These are phyloP conservation scores for Gossypium laxum DNA, from an alignment of 441 rosid genomes.

Conservation along the genomic window DNA sequence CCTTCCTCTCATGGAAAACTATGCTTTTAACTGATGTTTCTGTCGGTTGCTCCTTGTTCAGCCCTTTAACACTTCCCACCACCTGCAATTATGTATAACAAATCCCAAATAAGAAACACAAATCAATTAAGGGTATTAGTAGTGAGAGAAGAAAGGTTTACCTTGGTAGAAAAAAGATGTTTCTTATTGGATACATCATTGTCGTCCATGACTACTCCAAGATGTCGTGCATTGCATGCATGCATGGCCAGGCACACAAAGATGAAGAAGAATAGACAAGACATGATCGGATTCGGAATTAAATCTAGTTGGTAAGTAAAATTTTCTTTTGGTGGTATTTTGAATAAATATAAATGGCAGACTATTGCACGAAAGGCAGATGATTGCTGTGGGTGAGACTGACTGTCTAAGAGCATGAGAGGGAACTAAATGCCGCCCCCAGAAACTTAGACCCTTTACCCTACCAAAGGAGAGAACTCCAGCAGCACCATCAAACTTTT, in stretches of 20 bases:
- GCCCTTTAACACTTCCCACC: conserved; percentile 12
- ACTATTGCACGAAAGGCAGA: neutral
- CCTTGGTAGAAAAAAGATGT: conserved; percentile 13
- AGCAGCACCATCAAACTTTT: neutral
- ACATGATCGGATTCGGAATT: conserved; percentile 13
- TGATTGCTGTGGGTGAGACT: neutral
- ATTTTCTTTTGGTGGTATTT: neutral
- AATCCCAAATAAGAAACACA: neutral
- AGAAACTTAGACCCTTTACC: neutral
- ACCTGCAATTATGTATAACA: conserved; percentile 11
- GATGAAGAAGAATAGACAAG: conserved; percentile 23
- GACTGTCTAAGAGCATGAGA: neutral
- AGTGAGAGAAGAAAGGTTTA: neutral
- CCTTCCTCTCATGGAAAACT: neutral
- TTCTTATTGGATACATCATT: conserved; percentile 10
- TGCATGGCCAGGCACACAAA: conserved; percentile 26
- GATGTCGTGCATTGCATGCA: conserved; percentile 35
- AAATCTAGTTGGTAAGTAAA: neutral
- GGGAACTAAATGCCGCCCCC: neutral
- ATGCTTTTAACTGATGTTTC: conserved; percentile 8
- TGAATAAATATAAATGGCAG: neutral
- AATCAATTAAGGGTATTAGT: neutral
- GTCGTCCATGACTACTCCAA: conserved; percentile 13
- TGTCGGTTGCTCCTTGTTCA: neutral
- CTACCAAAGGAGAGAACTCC: neutral